A percentile compares a stretch with the other conserved stretches of the same genome.
These are phyloP conservation scores for Cladophialophora exuberans DNA, from an alignment of 2,329 filamentous ascomycete species.

Conservation along the genomic window DNA sequence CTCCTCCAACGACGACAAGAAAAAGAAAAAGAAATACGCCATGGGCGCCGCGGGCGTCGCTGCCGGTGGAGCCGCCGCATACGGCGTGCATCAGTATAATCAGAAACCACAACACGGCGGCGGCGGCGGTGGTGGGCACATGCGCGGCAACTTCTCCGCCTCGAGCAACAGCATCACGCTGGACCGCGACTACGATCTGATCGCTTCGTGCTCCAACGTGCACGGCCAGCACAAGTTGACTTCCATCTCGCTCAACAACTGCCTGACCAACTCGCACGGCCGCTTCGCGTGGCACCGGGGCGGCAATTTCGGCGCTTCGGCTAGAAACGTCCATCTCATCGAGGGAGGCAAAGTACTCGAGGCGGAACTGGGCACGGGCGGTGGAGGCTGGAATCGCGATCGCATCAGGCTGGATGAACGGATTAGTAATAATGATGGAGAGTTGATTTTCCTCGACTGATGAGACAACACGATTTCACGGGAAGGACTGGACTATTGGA, in stretches of 20 bases:
- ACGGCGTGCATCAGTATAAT: conserved; percentile 18
- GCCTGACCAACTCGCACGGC: conserved; percentile 43
- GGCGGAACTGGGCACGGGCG: conserved; percentile 30
- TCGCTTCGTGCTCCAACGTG: conserved; percentile 40
- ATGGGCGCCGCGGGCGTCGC: conserved; percentile 19
- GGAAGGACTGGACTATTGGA: background rate
- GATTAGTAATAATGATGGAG: conserved; percentile 44
- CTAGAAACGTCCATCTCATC: conserved; percentile 32
- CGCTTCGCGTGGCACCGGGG: conserved; percentile 40
- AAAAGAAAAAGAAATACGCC: conserved; percentile 26
- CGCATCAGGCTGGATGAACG: conserved; percentile 42
- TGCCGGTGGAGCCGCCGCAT: conserved; percentile 15
- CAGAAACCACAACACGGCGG: conserved; percentile 13
- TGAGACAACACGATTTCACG: too few species aligned
- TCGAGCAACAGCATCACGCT: conserved; percentile 40
- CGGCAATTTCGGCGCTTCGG: conserved; percentile 43
- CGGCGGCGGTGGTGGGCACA: background rate
- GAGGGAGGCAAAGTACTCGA: conserved; percentile 30
- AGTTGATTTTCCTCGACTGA: conserved; percentile 35
- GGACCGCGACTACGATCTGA: conserved; percentile 41
- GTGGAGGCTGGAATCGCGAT: conserved; percentile 31
- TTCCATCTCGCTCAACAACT: conserved; percentile 42
- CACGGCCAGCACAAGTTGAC: conserved; percentile 40
- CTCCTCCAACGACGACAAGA: conserved; percentile 31
- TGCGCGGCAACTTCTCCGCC: conserved; percentile 44